Evolutionary conservation across 192 early-diverging fungal species (phyloP).

Genomic region (Backusella luteola): DNA sequence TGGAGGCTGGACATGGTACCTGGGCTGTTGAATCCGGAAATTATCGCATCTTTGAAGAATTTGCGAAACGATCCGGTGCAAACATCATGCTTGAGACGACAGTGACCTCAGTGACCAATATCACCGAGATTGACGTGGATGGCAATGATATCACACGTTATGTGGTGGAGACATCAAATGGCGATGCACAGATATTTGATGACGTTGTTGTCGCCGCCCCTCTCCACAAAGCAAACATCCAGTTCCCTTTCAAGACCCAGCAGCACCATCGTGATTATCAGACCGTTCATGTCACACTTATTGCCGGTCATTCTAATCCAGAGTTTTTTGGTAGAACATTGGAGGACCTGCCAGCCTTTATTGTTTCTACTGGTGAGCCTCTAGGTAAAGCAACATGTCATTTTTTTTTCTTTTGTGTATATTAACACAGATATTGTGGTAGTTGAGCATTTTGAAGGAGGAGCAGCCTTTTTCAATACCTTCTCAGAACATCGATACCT

Average conservation of each 20-base stretch:
- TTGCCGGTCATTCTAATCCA: conserved; percentile 51
- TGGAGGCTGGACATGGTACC: conserved; percentile 45
- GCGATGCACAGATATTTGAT: conserved; percentile 49
- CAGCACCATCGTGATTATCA: conserved; percentile 33
- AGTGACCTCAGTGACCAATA: conserved; percentile 36
- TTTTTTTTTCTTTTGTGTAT: neutral
- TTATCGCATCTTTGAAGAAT: conserved; percentile 59
- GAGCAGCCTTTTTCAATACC: conserved; percentile 39
- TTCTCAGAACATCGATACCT: conserved; percentile 40
- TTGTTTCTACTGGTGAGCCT: conserved; percentile 44
- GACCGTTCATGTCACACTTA: conserved; percentile 58
- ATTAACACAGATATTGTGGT: neutral
- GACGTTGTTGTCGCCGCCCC: conserved; percentile 62
- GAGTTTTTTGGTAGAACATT: conserved; percentile 41
- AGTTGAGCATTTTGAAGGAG: conserved; percentile 32
- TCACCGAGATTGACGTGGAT: conserved; percentile 5
- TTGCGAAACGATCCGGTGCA: conserved; percentile 43
- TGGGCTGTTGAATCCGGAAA: conserved; percentile 56
- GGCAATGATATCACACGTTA: conserved; percentile 18
- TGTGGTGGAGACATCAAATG: conserved; percentile 34
- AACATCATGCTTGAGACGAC: conserved; percentile 45
- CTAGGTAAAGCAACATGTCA: neutral
- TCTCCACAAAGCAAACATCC: conserved; percentile 23
- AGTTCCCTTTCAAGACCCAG: neutral
- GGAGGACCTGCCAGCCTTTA: conserved; percentile 41